Evolutionary conservation across 1,284 basidiomycete species (phyloP), one percentile per base, ranked within the genome.

Genomic region (Entoloma clypeatum): DNA sequence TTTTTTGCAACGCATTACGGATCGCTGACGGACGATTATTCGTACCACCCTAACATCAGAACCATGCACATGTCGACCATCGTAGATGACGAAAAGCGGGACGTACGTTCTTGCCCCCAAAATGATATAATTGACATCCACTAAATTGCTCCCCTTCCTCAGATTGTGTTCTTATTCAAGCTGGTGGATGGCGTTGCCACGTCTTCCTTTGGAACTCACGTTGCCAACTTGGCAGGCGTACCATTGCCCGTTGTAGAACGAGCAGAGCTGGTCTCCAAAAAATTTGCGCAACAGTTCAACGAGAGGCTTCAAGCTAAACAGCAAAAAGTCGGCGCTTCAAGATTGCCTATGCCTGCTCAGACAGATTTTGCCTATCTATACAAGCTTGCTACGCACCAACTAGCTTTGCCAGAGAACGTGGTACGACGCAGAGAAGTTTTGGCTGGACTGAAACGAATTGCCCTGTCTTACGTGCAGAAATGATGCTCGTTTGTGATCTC

Each of bases 41-140:
- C 78, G 1, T 92, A 93, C 55, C 93, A 97, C 57, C 89, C 92
- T 0, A 95, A 93, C 57, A 89, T 97, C 52, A 76, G 88, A 41
- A 88, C 84, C 48, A 94, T 94, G 84, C 84, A 94, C 62, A 96
- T 98, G 94, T 76, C 85, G 31, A 96, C 92, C 0, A 74, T 89
- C 39, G 86, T 97, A 2, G 89, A 96, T 56, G 91, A 96, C 41
- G 83, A 87, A 48, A 87, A 89, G 57, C 77, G 83, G 44, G 89
- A 90, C 65, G 91, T 88, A 47, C 16, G 67, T 58, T 33, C 18
- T 39, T 2, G 6, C 21, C 11, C 23, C 22, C 24, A 1, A 34
- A n/a, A 13, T 28, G 4, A 26, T 25, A 19, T 39, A 23, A 47
- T 46, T 24, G 43, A 39, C 24, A 23, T 13, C 19, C 23, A 43